These are phyloP conservation scores for Lyophyllum semitale DNA, from an alignment of 768 basidiomycete species.

Conservation along the genomic window DNA sequence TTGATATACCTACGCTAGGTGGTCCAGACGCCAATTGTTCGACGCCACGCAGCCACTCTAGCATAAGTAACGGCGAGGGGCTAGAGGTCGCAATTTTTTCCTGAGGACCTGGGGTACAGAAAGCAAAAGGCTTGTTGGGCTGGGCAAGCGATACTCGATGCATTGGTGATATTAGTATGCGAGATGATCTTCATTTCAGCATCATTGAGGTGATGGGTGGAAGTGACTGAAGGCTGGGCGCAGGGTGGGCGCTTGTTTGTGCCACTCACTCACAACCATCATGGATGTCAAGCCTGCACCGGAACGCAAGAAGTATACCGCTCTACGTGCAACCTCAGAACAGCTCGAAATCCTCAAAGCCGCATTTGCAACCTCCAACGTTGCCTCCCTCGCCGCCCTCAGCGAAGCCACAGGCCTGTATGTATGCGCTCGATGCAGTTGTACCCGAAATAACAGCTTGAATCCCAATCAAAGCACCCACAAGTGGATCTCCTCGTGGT, in stretches of 20 bases:
- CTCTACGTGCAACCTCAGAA: slow-evolving; percentile 24
- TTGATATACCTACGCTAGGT: too few species aligned
- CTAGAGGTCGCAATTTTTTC: too few species aligned
- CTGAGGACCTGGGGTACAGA: too few species aligned
- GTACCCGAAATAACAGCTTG: background rate
- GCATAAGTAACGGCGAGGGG: too few species aligned
- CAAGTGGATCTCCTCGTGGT: slow-evolving; percentile 39
- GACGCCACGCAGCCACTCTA: too few species aligned
- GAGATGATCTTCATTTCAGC: too few species aligned
- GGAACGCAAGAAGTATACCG: slow-evolving; percentile 12
- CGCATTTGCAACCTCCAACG: slow-evolving; percentile 24
- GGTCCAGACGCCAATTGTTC: too few species aligned
- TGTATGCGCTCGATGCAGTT: slow-evolving; percentile 16
- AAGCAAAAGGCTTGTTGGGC: too few species aligned
- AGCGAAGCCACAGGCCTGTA: slow-evolving; percentile 35
- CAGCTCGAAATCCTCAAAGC: slow-evolving; percentile 28
- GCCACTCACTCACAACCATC: slow-evolving; percentile 24
- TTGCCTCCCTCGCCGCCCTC: slow-evolving; percentile 24
- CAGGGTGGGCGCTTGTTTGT: background rate
- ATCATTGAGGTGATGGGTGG: too few species aligned
- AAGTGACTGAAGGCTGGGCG: background rate
- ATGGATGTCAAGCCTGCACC: slow-evolving; percentile 15
- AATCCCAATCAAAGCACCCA: slow-evolving; percentile 20
- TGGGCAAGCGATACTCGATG: too few species aligned
- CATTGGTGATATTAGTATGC: too few species aligned